These are phyloP conservation scores for Hymenoscyphus albidus DNA, from an alignment of 2,329 filamentous ascomycete species.

Conservation along the genomic window DNA sequence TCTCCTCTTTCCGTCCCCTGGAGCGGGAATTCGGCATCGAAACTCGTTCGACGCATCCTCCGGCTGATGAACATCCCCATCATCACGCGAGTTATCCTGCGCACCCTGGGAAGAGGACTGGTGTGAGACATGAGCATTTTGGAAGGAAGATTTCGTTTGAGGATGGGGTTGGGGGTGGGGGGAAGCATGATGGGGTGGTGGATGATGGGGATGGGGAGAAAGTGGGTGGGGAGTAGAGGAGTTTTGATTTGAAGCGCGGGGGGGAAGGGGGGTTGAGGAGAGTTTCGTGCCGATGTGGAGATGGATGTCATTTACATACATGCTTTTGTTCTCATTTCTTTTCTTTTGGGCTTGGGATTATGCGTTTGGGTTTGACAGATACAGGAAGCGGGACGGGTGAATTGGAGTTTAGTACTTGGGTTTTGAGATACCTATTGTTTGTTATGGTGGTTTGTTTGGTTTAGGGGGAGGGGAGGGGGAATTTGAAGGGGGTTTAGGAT, in stretches of 20 bases:
- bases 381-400: neutral
- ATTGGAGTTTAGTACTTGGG: neutral
- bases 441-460: neutral
- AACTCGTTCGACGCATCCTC: too few relatives aligned
- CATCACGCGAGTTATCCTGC: neutral
- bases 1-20: neutral
- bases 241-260: neutral
- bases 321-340: too few relatives aligned
- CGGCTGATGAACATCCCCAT: too few relatives aligned
- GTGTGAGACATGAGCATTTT: neutral
- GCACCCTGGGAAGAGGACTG: constrained; percentile 1
- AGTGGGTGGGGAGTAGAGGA: neutral
- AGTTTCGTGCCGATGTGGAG: too few relatives aligned
- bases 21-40: neutral
- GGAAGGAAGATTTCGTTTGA: neutral
- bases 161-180: neutral
- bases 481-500: neutral
- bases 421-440: neutral
- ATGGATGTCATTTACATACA: too few relatives aligned
- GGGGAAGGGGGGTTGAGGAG: neutral
- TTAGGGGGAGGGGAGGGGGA: neutral
- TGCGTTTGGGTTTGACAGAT: too few relatives aligned
- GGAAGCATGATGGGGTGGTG: neutral
- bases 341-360: too few relatives aligned
- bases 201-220: neutral